Evolutionary conservation across 805 yeast species (phyloP).

Genomic region (Candida schatavii): DNA sequence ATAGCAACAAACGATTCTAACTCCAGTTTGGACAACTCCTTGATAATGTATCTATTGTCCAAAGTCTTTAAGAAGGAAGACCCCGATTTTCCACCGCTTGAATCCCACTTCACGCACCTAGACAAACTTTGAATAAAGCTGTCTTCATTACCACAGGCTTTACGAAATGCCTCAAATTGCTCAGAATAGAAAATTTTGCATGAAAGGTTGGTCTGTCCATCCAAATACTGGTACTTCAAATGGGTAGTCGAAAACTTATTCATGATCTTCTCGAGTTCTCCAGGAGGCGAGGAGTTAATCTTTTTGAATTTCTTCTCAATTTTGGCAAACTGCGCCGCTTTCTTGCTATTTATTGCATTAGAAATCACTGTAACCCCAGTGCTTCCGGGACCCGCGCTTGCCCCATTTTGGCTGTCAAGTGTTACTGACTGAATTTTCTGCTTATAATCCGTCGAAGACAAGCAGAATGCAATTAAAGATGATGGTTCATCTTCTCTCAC

Average conservation of each 20-base stretch:
- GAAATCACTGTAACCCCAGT: slow-evolving; percentile 8
- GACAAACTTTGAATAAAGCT: slow-evolving; percentile 85
- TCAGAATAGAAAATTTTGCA: slow-evolving; percentile 95
- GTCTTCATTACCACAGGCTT: slow-evolving; percentile 73
- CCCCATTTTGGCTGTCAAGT: slow-evolving; percentile 11
- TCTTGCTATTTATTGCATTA: slow-evolving; percentile 30
- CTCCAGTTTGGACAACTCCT: slow-evolving; percentile 84
- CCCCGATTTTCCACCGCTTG: slow-evolving; percentile 95
- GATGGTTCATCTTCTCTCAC: slow-evolving; percentile 97
- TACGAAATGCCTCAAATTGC: slow-evolving; percentile 91
- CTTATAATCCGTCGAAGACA: slow-evolving; percentile 79
- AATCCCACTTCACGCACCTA: slow-evolving; percentile 93
- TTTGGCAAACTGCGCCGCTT: slow-evolving; percentile 35
- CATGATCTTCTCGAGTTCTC: slow-evolving; percentile 63
- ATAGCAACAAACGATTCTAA: slow-evolving; percentile 90
- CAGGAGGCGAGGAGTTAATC: slow-evolving; percentile 20
- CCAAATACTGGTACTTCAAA: slow-evolving; percentile 86
- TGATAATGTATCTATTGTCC: slow-evolving; percentile 85
- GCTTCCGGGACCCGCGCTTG: slow-evolving; percentile 8
- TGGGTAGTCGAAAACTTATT: slow-evolving; percentile 84
- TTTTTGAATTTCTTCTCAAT: slow-evolving; percentile 41
- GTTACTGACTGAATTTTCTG: slow-evolving; percentile 51
- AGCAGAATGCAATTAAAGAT: slow-evolving; percentile 88
- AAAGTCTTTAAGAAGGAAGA: slow-evolving; percentile 89
- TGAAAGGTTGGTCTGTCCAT: slow-evolving; percentile 75